These are phyloP conservation scores for Viola pubescens DNA, from an alignment of 441 rosid species.

Conservation along the genomic window DNA sequence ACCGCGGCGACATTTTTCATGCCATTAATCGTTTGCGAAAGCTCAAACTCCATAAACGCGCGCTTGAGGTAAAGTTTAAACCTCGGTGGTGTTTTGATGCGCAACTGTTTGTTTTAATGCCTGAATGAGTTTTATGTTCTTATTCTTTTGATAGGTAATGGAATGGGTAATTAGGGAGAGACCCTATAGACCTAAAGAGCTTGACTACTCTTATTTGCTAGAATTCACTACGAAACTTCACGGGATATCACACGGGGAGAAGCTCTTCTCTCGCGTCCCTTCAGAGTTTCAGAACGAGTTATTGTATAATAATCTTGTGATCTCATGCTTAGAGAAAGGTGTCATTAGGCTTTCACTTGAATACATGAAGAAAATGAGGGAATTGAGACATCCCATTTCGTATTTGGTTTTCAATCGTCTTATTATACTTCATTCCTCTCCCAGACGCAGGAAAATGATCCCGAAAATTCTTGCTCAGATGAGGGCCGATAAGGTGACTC, in stretches of 20 bases:
- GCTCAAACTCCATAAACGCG: conserved; percentile 52
- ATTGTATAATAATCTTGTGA: conserved; percentile 75
- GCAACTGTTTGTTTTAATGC: conserved; percentile 18
- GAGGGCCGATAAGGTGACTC: conserved; percentile 73
- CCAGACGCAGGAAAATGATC: conserved; percentile 50
- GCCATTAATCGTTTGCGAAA: conserved; percentile 75
- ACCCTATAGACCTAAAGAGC: conserved; percentile 60
- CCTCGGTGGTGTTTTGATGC: neutral
- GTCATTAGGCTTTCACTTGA: conserved; percentile 58
- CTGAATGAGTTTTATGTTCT: neutral
- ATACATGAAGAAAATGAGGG: conserved; percentile 92
- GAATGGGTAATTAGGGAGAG: conserved; percentile 84
- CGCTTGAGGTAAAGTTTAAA: conserved; percentile 50
- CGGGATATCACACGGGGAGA: conserved; percentile 65
- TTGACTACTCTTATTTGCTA: conserved; percentile 66
- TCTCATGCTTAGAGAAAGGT: conserved; percentile 73
- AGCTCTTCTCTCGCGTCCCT: conserved; percentile 62
- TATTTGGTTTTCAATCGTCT: conserved; percentile 75
- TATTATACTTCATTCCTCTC: conserved; percentile 63
- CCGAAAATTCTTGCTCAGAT: conserved; percentile 66
- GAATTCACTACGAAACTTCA: conserved; percentile 70
- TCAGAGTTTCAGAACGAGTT: conserved; percentile 70
- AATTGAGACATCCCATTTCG: conserved; percentile 56
- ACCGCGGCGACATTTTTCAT: conserved; percentile 79
- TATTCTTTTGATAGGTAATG: conserved; percentile 49